These are phyloP conservation scores for Phoma sp. DNA, from an alignment of 2,329 filamentous ascomycete species.

Conservation along the genomic window DNA sequence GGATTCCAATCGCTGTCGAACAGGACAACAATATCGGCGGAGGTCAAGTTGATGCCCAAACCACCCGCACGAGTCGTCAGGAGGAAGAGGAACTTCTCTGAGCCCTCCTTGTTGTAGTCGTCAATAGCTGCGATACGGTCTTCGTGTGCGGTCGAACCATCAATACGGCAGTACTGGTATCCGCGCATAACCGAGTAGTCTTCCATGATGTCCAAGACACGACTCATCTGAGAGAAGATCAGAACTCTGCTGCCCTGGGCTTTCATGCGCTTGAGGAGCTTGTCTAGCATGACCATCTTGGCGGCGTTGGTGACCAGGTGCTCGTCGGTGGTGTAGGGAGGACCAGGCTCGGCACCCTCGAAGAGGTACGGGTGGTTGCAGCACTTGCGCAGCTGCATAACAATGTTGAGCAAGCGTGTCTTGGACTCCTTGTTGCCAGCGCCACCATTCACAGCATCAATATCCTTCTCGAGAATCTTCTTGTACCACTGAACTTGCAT, in stretches of 20 bases:
- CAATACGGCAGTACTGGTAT: constrained; percentile 96
- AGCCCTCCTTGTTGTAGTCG: constrained; percentile 94
- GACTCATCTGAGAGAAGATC: constrained; percentile 99
- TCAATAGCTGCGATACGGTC: constrained; percentile 97
- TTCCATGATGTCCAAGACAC: constrained; percentile 93
- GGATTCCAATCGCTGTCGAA: constrained; percentile 99
- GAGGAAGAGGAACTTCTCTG: constrained; percentile 88
- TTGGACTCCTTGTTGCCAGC: constrained; percentile 97
- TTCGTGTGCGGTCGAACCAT: constrained; percentile 94
- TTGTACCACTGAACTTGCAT: constrained; percentile 99
- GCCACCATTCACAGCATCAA: constrained; percentile 96
- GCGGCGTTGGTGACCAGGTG: constrained; percentile 92
- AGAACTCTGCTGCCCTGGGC: constrained; percentile 91
- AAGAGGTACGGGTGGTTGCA: constrained; percentile 99
- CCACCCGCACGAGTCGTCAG: constrained; percentile 95
- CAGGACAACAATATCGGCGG: constrained; percentile 91
- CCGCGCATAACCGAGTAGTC: constrained; percentile 97
- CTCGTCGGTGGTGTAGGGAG: constrained; percentile 97
- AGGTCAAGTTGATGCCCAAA: constrained; percentile 94
- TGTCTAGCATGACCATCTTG: constrained; percentile 97
- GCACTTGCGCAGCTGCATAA: constrained; percentile 99
- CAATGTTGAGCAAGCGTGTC: constrained; percentile 94
- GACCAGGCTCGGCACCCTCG: constrained; percentile 94
- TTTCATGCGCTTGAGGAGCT: constrained; percentile 81
- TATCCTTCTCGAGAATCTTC: constrained; percentile 98